Evolutionary conservation across 2,329 filamentous ascomycete genomes (phyloP).

Genomic region (Lachnellula subtilissima): DNA sequence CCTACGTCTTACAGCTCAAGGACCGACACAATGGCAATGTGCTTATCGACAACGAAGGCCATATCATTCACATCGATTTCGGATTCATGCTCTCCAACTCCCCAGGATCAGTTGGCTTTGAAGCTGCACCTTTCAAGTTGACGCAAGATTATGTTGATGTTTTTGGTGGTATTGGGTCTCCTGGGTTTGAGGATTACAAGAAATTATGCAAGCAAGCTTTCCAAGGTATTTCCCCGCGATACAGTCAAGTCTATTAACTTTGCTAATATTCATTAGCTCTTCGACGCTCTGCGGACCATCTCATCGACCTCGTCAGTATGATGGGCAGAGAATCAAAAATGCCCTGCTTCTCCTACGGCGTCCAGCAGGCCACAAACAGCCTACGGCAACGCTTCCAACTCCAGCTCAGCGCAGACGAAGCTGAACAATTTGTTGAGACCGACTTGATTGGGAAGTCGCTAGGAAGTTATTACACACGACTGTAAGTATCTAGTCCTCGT

Average conservation of each 20-base stretch:
- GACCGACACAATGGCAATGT: conserved; percentile 85
- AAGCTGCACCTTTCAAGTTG: conserved; percentile 81
- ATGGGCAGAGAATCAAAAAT: conserved; percentile 82
- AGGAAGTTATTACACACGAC: conserved; percentile 81
- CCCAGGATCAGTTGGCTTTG: conserved; percentile 77
- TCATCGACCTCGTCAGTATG: conserved; percentile 77
- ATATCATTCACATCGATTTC: conserved; percentile 86
- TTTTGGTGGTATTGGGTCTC: conserved; percentile 65
- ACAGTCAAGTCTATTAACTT: not conserved
- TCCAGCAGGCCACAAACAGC: conserved; percentile 64
- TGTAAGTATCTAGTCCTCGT: conserved; percentile 50
- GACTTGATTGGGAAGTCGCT: conserved; percentile 76
- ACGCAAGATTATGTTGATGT: conserved; percentile 84
- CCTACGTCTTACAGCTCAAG: conserved; percentile 78
- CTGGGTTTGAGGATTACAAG: conserved; percentile 72
- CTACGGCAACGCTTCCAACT: conserved; percentile 74
- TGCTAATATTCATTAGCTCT: conserved; percentile 47
- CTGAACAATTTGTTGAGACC: conserved; percentile 73
- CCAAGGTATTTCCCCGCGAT: conserved; percentile 50
- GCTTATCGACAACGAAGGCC: conserved; percentile 77
- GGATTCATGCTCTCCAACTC: conserved; percentile 88
- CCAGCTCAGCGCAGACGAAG: conserved; percentile 76
- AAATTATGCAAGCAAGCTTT: conserved; percentile 77
- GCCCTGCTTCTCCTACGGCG: conserved; percentile 74
- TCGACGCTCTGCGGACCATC: conserved; percentile 71